Percentiles rank a stretch among this genome's conserved stretches.
Conservation (phyloP, 208 protist species). For the Trypanosomatidae sp. region DNA sequence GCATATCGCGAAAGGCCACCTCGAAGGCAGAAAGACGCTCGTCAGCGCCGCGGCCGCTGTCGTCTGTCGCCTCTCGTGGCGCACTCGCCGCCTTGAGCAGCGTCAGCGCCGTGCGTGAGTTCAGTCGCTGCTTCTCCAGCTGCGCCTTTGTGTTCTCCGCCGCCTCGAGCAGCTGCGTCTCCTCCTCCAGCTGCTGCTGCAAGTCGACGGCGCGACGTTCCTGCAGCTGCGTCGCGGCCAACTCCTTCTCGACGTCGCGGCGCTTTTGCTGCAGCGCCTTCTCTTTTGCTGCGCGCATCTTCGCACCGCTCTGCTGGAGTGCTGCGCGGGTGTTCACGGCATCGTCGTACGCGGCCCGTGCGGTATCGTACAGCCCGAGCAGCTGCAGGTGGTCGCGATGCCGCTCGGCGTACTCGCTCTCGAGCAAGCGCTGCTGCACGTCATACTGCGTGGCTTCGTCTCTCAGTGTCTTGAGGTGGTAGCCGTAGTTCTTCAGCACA, state of each 20-base stretch:
- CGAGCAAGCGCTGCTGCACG: conserved; percentile 53
- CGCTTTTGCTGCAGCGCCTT: conserved; percentile 74
- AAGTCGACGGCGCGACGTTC: conserved; percentile 42
- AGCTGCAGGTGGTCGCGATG: conserved; percentile 90
- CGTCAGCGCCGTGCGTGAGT: conserved; percentile 16
- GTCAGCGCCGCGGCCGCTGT: conserved; percentile 17
- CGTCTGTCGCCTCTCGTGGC: neutral
- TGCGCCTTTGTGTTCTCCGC: conserved; percentile 42
- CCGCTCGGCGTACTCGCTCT: conserved; percentile 73
- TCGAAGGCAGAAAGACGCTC: conserved; percentile 80
- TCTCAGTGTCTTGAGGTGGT: conserved; percentile 76
- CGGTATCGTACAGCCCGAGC: conserved; percentile 80
- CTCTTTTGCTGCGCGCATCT: conserved; percentile 62
- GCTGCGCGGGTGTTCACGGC: conserved; percentile 44
- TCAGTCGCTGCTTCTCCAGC: conserved; percentile 30
- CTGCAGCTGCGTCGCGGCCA: conserved; percentile 57
- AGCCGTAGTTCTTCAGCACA: conserved; percentile 86
- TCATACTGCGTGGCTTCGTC: conserved; percentile 70
- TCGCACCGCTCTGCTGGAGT: conserved; percentile 41
- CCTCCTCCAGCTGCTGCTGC: conserved; percentile 65
- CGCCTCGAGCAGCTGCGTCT: conserved; percentile 64
- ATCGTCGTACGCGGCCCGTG: conserved; percentile 53
- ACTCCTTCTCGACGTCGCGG: conserved; percentile 42
- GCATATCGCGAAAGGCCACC: conserved; percentile 88
- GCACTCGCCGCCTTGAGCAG: conserved; percentile 5